Evolutionary conservation across 352 stramenopile genomes (phyloP).

Genomic region (Pythium dissimile): DNA sequence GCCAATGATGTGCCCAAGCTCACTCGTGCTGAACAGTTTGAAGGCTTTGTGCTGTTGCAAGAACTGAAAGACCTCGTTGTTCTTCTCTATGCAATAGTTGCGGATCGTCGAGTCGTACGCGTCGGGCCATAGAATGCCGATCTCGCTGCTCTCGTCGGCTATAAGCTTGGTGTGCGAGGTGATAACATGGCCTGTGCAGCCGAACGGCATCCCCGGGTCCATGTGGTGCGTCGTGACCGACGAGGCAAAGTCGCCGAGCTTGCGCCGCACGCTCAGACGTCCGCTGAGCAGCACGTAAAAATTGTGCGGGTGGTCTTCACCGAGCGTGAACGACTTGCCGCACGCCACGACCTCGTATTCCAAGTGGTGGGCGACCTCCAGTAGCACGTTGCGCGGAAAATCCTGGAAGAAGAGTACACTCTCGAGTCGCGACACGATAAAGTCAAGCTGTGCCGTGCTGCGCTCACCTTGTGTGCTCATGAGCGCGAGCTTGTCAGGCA

Average conservation of each 20-base stretch:
- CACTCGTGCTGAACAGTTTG: conserved; percentile 49
- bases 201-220: conserved; percentile 49
- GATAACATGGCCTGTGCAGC: conserved; percentile 49
- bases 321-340: conserved; percentile 53
- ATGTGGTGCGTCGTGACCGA: conserved; percentile 69
- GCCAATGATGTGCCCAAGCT: conserved; percentile 66
- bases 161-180: conserved; percentile 47
- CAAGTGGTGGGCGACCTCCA: conserved; percentile 37
- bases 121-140: conserved; percentile 62
- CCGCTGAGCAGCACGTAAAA: conserved; percentile 67
- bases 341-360: conserved; percentile 71
- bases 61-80: conserved; percentile 66
- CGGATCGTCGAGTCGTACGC: conserved; percentile 54
- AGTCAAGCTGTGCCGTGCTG: conserved; percentile 35
- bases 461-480: conserved; percentile 41
- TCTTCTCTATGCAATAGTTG: conserved; percentile 50
- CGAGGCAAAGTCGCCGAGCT: conserved; percentile 56
- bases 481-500: conserved; percentile 58
- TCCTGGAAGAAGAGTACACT: conserved; percentile 66
- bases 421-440: conserved; percentile 49
- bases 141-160: conserved; percentile 60
- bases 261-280: conserved; percentile 50
- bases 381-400: conserved; percentile 43
- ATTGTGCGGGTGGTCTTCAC: conserved; percentile 53
- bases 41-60: conserved; percentile 68